These are phyloP conservation scores for Ustilago crameri DNA, from an alignment of 1,284 basidiomycete genomes.

Conservation along the genomic window DNA sequence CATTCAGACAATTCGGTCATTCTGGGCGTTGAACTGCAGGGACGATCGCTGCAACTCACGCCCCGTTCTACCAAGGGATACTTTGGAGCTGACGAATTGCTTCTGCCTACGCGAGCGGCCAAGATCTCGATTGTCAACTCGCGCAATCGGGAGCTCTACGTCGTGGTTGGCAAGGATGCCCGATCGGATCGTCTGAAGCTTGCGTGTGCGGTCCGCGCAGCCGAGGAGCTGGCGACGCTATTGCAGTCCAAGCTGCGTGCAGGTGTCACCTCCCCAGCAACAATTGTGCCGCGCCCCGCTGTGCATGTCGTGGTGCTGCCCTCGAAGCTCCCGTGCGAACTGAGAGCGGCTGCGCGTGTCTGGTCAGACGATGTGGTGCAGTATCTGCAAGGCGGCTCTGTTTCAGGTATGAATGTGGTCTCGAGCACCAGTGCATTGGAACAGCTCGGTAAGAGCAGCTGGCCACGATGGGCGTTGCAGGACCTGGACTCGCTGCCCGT, in stretches of 20 bases:
- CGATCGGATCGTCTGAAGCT: conserved; percentile 38
- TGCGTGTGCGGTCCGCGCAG: conserved; percentile 38
- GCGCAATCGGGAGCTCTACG: conserved; percentile 49
- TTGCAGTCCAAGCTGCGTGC: conserved; percentile 21
- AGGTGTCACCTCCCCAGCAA: conserved; percentile 2
- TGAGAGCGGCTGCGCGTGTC: conserved; percentile 44
- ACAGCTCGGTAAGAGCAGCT: conserved; percentile 26
- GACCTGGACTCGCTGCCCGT: conserved; percentile 44
- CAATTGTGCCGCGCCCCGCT: conserved; percentile 35
- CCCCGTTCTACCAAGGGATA: conserved; percentile 18
- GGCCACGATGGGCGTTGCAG: conserved; percentile 29
- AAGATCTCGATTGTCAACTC: conserved; percentile 51
- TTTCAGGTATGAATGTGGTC: conserved; percentile 39
- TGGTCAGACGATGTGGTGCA: conserved; percentile 43
- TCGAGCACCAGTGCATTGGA: conserved; percentile 26
- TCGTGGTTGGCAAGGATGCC: conserved; percentile 55
- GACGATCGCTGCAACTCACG: conserved; percentile 13
- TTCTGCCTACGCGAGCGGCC: conserved; percentile 25
- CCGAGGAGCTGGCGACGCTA: conserved; percentile 31
- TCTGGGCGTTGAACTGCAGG: conserved; percentile 33
- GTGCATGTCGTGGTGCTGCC: conserved; percentile 61
- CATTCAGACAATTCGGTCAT: conserved; percentile 20
- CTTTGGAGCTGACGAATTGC: conserved; percentile 38
- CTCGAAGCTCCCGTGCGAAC: conserved; percentile 47
- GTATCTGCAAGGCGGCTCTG: conserved; percentile 18